Base-by-base conservation (phyloP, 73 alveolate genomes). In the Paramecium tetraurelia region DNA sequence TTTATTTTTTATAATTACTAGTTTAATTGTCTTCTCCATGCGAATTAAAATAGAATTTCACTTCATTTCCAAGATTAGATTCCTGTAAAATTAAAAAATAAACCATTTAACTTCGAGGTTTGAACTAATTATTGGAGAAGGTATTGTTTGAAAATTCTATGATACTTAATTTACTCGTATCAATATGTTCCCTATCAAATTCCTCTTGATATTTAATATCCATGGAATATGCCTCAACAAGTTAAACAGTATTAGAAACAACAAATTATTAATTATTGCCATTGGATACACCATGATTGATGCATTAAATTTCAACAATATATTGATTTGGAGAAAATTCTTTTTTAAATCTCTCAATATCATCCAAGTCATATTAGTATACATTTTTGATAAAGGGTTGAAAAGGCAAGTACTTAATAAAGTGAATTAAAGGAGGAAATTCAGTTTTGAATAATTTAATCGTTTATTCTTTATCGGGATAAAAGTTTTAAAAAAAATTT, bases 401-500 rank as follows among this genome's bases (percentile, higher is more conserved):
- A 22, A 44, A 80, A 16, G 90, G 90, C 14, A 48, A 41, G n/a
- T 80, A 80, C 22, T 48, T 80, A 22, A 80, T 80, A 24, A 80
- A 80, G 7, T 80, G 46, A 2, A 80, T 24, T 24, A 80, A 46
- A 44, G 90, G 41, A 20, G 70, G 46, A 11, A 27, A 44, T 41
- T 80, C 70, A 20, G 20, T 20, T 0, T 22, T 18, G 4, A 80
- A 80, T 44, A 80, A 44, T 43, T 80, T 43, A 10, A 22, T 4
- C 21, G 90, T 80, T 48, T 80, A 4, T 11, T 80, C 29, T 80
- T 80, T n/a, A 41, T 40, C 72, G 10, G 90, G 90, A 80, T 10
- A 80, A 48, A 80, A 80, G 36, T 80, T 80, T 1, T 8, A 11
- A 35, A 44, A 41, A 8, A 80, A 27, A 80, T 27, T 21, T 3